These are phyloP conservation scores for Hypoxylon subgilvum DNA, from an alignment of 495 filamentous ascomycete species.

Conservation along the genomic window DNA sequence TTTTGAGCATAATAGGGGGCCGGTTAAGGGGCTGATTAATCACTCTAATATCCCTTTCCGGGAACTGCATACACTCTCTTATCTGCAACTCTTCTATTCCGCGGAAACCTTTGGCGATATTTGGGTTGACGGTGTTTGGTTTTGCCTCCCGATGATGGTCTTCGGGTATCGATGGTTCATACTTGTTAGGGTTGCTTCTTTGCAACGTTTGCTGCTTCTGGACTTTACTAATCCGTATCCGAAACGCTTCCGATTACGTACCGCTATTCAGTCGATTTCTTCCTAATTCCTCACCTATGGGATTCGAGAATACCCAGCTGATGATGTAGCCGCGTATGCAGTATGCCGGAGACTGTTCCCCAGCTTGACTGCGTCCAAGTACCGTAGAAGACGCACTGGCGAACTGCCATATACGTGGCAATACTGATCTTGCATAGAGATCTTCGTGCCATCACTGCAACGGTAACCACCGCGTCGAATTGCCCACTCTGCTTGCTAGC, in stretches of 20 bases:
- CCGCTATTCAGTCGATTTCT: not conserved
- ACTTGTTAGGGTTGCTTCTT: constrained; percentile 3
- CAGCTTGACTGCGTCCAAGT: not conserved
- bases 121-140: too few species aligned
- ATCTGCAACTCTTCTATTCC: constrained; percentile 20
- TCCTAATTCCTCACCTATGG: not conserved
- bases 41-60: constrained; percentile 1
- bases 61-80: not conserved
- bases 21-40: too few species aligned
- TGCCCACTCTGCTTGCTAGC: constrained; percentile 13
- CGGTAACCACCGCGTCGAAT: constrained; percentile 13
- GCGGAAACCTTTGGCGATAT: constrained; percentile 19
- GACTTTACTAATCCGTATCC: too few species aligned
- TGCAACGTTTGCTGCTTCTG: constrained; percentile 15
- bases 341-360: not conserved
- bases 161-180: not conserved
- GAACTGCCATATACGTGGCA: constrained; percentile 29
- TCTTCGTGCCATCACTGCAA: constrained; percentile 22
- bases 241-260: not conserved
- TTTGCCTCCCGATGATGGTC: not conserved
- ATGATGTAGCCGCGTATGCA: constrained; percentile 5
- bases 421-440: constrained; percentile 35
- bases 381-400: constrained; percentile 4
- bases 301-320: constrained; percentile 1
- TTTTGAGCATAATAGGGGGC: constrained; percentile 6